Evolutionary conservation across 2,329 filamentous ascomycete genomes (phyloP), one percentile per base, ranked within the genome.

Genomic region (Dactylellina sp.): DNA sequence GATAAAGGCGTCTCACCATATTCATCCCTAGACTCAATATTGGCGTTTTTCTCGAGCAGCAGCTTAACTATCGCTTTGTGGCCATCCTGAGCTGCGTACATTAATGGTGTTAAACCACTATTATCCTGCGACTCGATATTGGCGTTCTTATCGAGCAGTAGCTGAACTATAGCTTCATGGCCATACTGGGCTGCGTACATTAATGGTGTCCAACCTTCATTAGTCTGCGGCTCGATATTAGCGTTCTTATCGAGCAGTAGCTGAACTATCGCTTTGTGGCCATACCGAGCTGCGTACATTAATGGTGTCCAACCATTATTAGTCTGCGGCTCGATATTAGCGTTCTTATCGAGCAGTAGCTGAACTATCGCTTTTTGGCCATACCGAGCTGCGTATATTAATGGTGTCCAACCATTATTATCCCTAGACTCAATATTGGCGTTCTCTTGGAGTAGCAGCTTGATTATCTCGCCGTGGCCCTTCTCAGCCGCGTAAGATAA

Each of bases 311-410:
- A 4, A 7, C 32, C 44, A n/a, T 24, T 1, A n/a, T 25, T 40
- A 37, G 50, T 20, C 12, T 22, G 6, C 4, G 37, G 28, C 2
- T 64, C 40, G 1, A 24, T 1, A 7, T 44, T 28, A 25, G 16
- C 24, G 12, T 32, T 14, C 11, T 32, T 49, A 9, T 37, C 47
- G 22, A 64, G 46, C 12, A 79, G 64, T 16, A 76, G 32, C 32
- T 50, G 28, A 16, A 78, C 75, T 22, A 75, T 60, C 12, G 35
- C 39, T 32, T 49, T 44, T 46, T 76, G 61, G 3, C 76, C 77
- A 5, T 53, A 65, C 42, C 61, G 49, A 24, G 75, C 76, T 64
- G 78, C 79, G 40, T 76, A 75, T 16, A 76, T 76, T 16, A 80
- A 53, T 9, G 77, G 78, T 25, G 75, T 79, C 7, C 75, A 76